Evolutionary conservation across 257 asterid species (phyloP).

Genomic region (Misopates orontium): DNA sequence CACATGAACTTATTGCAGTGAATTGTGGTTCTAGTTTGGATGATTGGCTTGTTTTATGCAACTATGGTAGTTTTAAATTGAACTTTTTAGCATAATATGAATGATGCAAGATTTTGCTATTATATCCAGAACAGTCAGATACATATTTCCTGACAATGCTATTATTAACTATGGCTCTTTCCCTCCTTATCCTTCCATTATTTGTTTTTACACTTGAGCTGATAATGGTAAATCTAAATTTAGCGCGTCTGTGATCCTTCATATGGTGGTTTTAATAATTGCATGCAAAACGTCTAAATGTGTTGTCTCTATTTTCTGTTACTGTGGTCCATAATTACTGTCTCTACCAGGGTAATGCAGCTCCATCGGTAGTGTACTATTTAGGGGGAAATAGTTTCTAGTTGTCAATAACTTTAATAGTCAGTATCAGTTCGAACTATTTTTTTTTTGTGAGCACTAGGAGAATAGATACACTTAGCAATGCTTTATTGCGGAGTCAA

Average conservation of each 20-base stretch:
- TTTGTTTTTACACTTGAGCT: neutral
- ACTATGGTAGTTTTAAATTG: conserved; percentile 2
- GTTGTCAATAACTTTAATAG: neutral
- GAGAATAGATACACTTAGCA: neutral
- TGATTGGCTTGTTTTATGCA: neutral
- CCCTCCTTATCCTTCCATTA: neutral
- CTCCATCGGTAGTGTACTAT: neutral
- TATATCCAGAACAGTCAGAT: neutral
- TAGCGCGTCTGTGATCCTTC: neutral
- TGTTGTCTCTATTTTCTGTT: neutral
- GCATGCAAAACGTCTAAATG: neutral
- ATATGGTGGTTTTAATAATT: neutral
- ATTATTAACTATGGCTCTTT: neutral
- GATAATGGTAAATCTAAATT: neutral
- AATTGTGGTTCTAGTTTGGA: neutral
- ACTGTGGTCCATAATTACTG: neutral
- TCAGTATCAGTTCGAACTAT: neutral
- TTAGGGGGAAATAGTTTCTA: neutral
- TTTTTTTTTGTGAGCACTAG: conserved; percentile 5
- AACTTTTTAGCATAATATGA: neutral
- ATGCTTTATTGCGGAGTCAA: conserved; percentile 5
- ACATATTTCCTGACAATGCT: neutral
- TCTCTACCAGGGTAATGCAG: neutral
- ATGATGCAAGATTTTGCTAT: neutral
- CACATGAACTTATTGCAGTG: neutral